Evolutionary conservation across 192 early-diverging fungal species (phyloP).

Genomic region (Entomortierella parvispora): DNA sequence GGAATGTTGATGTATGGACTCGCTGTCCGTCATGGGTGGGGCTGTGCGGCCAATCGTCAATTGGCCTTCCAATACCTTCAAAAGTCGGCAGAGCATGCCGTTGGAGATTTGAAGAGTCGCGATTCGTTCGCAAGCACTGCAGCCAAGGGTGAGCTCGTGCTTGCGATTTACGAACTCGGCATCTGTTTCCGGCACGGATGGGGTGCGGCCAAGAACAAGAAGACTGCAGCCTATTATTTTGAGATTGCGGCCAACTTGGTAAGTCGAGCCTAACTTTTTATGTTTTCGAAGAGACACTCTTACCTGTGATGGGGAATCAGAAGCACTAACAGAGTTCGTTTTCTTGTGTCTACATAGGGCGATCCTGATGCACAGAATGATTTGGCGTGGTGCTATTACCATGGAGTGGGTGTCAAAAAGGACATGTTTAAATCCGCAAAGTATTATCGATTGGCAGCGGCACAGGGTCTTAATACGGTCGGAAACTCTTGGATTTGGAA

Average conservation of each 20-base stretch:
- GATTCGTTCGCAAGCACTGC: slow-evolving; percentile 65
- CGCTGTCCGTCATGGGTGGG: slow-evolving; percentile 81
- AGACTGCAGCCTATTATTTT: slow-evolving; percentile 53
- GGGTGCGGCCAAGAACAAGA: slow-evolving; percentile 80
- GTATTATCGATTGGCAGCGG: slow-evolving; percentile 78
- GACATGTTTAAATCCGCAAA: slow-evolving; percentile 76
- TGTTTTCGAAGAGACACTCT: neutral
- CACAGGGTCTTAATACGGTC: slow-evolving; percentile 71
- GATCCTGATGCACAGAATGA: slow-evolving; percentile 84
- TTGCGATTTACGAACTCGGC: slow-evolving; percentile 85
- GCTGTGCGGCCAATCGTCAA: slow-evolving; percentile 41
- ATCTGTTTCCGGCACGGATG: slow-evolving; percentile 84
- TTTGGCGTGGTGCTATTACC: slow-evolving; percentile 75
- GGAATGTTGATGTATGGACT: slow-evolving; percentile 81
- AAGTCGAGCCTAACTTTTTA: slow-evolving; percentile 1
- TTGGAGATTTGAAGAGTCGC: slow-evolving; percentile 64
- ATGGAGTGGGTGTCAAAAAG: slow-evolving; percentile 84
- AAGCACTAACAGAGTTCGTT: neutral
- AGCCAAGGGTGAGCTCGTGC: slow-evolving; percentile 62
- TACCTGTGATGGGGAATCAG: neutral
- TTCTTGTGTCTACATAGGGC: slow-evolving; percentile 48
- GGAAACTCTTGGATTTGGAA: slow-evolving; percentile 89
- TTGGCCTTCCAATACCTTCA: slow-evolving; percentile 76
- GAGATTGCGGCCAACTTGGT: slow-evolving; percentile 65
- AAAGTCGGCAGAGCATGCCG: slow-evolving; percentile 73